Conservation (phyloP, 768 basidiomycete genomes). For the Megacollybia marginata region DNA sequence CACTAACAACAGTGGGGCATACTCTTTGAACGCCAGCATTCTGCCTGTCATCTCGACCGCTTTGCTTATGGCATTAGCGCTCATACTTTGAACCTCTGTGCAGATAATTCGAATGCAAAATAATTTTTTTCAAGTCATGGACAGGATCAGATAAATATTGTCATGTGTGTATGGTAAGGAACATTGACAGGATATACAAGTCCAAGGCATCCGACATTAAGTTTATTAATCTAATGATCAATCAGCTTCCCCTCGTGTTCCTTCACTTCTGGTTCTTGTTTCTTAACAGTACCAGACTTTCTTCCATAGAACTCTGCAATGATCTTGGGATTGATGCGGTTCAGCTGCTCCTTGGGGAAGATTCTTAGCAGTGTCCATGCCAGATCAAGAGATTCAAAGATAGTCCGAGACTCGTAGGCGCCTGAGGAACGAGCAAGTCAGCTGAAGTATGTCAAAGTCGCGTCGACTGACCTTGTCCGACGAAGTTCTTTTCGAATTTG, state of each 20-base stretch:
- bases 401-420: constrained; percentile 88
- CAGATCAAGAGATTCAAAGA: constrained; percentile 95
- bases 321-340: constrained; percentile 96
- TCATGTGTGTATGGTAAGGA: too few species aligned
- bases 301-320: constrained; percentile 89
- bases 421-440: constrained; percentile 34
- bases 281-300: constrained; percentile 62
- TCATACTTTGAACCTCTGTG: too few species aligned
- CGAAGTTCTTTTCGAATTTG: constrained; percentile 96
- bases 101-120: too few species aligned
- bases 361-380: constrained; percentile 96
- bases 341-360: constrained; percentile 98
- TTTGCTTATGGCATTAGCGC: too few species aligned
- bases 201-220: too few species aligned
- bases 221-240: constrained; percentile 40
- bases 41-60: too few species aligned
- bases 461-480: constrained; percentile 73
- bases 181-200: too few species aligned
- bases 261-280: constrained; percentile 41
- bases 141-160: too few species aligned
- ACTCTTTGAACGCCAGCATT: too few species aligned
- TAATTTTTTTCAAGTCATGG: too few species aligned
- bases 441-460: too few species aligned
- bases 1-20: too few species aligned
- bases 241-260: constrained; percentile 53